Percentiles rank a stretch among this genome's conserved stretches.
phyloP scores from a whole-genome alignment of 352 stramenopile species.

The Phytophthora fragariae region DNA sequence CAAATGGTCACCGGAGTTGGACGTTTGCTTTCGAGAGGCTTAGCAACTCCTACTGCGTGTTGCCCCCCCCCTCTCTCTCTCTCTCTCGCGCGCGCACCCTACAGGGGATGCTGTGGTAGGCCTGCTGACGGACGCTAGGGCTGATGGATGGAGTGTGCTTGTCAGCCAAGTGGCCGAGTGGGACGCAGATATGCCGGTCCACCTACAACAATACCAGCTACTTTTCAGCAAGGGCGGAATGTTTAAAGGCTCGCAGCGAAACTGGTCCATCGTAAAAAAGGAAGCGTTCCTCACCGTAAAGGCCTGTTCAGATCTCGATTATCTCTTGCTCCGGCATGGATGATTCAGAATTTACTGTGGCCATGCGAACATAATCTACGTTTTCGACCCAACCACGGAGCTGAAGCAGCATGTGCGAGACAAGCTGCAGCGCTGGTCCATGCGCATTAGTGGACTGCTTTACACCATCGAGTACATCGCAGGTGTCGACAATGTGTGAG shows the following conservation, averaged over 20 bases:
- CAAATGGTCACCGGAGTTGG: not conserved
- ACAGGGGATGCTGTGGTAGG: not conserved
- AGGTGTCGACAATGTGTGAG: not conserved
- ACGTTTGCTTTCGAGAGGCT: not conserved
- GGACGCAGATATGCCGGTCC: not conserved
- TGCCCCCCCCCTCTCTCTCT: not conserved
- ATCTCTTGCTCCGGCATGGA: not conserved
- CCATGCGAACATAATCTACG: not conserved
- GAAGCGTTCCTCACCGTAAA: not conserved
- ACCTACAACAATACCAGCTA: not conserved
- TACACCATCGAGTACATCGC: not conserved
- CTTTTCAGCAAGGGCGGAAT: not conserved
- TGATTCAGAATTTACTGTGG: not conserved
- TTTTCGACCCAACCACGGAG: not conserved
- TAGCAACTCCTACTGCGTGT: not conserved
- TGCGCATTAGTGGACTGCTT: not conserved
- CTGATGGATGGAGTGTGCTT: not conserved
- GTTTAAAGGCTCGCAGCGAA: not conserved
- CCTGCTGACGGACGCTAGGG: not conserved
- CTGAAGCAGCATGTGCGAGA: not conserved
- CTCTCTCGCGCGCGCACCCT: not conserved
- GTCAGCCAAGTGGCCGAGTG: not conserved
- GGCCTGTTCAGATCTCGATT: not conserved
- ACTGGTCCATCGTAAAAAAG: not conserved
- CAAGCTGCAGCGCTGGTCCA: not conserved